Evolutionary conservation across 306 rosid genomes (phyloP).

Genomic region (Ochetophila trinervis): DNA sequence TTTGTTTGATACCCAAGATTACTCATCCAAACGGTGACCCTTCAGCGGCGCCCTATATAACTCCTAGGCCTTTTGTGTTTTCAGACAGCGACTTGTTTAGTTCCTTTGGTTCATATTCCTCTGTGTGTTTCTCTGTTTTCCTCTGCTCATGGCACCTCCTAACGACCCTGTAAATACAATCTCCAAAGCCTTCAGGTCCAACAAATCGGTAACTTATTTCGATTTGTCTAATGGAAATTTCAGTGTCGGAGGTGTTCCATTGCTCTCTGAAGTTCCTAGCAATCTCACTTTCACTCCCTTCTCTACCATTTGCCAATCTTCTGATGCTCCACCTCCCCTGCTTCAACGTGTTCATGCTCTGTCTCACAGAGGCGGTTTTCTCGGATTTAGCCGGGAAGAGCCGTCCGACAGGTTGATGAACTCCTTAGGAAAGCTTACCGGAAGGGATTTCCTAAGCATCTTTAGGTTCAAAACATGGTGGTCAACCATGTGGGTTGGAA

Average conservation of each 20-base stretch:
- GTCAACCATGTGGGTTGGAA: slow-evolving; percentile 91
- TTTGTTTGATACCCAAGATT: background rate
- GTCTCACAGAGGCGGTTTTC: slow-evolving; percentile 74
- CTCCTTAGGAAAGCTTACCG: slow-evolving; percentile 56
- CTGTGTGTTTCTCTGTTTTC: background rate
- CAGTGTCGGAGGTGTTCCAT: slow-evolving; percentile 43
- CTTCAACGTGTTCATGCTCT: slow-evolving; percentile 41
- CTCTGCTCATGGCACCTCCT: slow-evolving; percentile 58
- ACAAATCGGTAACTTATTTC: slow-evolving; percentile 30
- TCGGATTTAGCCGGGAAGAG: slow-evolving; percentile 47
- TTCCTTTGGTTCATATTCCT: background rate
- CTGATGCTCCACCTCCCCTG: slow-evolving; percentile 54
- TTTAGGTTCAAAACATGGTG: slow-evolving; percentile 97
- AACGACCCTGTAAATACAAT: slow-evolving; percentile 35
- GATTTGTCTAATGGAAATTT: slow-evolving; percentile 50
- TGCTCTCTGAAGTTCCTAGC: slow-evolving; percentile 58
- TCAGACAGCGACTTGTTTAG: background rate
- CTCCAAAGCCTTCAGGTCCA: slow-evolving; percentile 3
- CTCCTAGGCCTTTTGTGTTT: background rate
- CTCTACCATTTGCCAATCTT: slow-evolving; percentile 33
- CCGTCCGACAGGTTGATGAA: slow-evolving; percentile 59
- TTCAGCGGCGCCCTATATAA: background rate
- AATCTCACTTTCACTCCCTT: slow-evolving; percentile 67
- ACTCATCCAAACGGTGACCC: background rate
- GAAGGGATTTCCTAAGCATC: slow-evolving; percentile 58